Conservation (phyloP, 73 alveolate species). For the Breviolum minutum region DNA sequence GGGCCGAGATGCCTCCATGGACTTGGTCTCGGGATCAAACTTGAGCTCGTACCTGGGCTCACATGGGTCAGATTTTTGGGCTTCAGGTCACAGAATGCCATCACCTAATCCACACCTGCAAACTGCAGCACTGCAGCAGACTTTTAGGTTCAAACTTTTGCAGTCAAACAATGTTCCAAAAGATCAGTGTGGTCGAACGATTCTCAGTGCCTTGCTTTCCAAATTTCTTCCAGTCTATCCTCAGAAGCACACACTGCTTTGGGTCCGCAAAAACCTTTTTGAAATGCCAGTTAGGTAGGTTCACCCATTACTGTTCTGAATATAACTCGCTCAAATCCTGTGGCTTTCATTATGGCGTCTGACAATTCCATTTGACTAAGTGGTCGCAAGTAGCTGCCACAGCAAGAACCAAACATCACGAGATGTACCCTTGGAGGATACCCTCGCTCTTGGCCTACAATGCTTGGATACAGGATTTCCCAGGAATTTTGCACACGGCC, state of each 20-base stretch:
- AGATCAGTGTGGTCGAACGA: background rate
- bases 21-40: slow-evolving; percentile 57
- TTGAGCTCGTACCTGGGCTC: slow-evolving; percentile 78
- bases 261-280: no score
- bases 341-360: no score
- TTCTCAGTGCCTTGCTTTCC: slow-evolving; percentile 33
- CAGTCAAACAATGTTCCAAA: background rate
- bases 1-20: slow-evolving; percentile 51
- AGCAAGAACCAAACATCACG: background rate
- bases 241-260: background rate
- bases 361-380: no score
- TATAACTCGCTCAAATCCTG: no score
- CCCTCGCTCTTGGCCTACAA: no score
- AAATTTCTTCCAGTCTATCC: slow-evolving; percentile 85
- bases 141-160: background rate
- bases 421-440: no score
- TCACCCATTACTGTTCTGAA: background rate
- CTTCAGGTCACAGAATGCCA: background rate
- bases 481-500: no score
- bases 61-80: background rate
- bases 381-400: no score
- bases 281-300: background rate
- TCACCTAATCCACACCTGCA: background rate
- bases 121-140: background rate
- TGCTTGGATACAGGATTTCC: no score